phyloP scores from a whole-genome alignment of 805 yeast genomes.

The Suhomyces vadensis region DNA sequence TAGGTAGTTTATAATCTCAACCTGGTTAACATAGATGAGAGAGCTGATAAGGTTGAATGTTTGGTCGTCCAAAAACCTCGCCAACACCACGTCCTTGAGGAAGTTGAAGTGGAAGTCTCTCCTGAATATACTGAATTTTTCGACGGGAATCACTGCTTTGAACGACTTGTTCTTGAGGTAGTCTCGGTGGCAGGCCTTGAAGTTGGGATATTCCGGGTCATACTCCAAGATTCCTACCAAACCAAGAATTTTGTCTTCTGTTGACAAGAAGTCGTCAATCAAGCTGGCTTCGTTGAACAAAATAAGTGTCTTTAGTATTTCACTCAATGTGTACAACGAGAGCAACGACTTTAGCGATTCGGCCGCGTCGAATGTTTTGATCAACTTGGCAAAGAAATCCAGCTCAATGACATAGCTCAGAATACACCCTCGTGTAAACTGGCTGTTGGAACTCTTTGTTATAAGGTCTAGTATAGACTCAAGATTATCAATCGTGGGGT shows the following conservation, averaged over 20 bases:
- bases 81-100: slow-evolving; percentile 82
- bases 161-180: slow-evolving; percentile 60
- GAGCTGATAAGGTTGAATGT: slow-evolving; percentile 66
- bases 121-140: slow-evolving; percentile 52
- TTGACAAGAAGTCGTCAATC: slow-evolving; percentile 33
- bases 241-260: slow-evolving; percentile 43
- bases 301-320: slow-evolving; percentile 68
- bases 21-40: slow-evolving; percentile 67
- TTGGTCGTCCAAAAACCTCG: slow-evolving; percentile 79
- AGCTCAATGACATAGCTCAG: slow-evolving; percentile 54
- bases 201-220: slow-evolving; percentile 81
- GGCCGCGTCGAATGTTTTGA: slow-evolving; percentile 52
- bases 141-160: slow-evolving; percentile 67
- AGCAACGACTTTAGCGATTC: slow-evolving; percentile 55
- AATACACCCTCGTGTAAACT: slow-evolving; percentile 61
- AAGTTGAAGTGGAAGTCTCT: slow-evolving; percentile 78
- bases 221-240: slow-evolving; percentile 80
- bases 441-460: slow-evolving; percentile 60
- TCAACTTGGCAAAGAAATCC: slow-evolving; percentile 54
- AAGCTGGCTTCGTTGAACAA: slow-evolving; percentile 62
- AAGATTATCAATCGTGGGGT: slow-evolving; percentile 54
- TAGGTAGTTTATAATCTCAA: slow-evolving; percentile 61
- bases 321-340: slow-evolving; percentile 66
- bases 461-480: slow-evolving; percentile 55
- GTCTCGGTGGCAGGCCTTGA: slow-evolving; percentile 77